Conservation (phyloP, 1,139 yeast genomes). For the Pichia sp. region DNA sequence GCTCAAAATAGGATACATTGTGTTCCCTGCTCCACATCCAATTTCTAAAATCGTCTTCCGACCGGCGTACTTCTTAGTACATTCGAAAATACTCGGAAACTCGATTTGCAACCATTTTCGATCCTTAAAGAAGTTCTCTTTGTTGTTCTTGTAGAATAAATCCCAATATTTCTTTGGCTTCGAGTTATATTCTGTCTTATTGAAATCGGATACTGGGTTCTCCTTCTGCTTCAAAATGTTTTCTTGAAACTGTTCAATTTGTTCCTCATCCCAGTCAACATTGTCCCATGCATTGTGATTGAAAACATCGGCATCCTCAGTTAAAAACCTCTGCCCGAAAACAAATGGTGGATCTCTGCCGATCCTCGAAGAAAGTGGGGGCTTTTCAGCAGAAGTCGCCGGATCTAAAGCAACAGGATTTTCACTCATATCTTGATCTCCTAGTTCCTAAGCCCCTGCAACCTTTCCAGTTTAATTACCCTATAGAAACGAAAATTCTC, state of each 20-base stretch:
- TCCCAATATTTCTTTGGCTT: conserved; percentile 97
- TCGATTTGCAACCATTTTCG: conserved; percentile 95
- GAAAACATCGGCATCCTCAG: conserved; percentile 77
- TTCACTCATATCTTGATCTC: neutral
- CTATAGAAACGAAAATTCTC: neutral
- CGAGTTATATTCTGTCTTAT: conserved; percentile 68
- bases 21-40: conserved; percentile 99
- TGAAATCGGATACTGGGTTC: conserved; percentile 83
- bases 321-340: conserved; percentile 80
- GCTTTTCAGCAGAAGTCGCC: conserved; percentile 19
- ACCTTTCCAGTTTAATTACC: no score
- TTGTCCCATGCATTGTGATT: conserved; percentile 97
- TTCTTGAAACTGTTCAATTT: conserved; percentile 66
- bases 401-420: neutral
- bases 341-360: conserved; percentile 89
- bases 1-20: conserved; percentile 80
- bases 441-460: neutral
- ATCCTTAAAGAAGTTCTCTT: conserved; percentile 91
- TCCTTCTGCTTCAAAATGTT: conserved; percentile 73
- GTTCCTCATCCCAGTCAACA: conserved; percentile 96
- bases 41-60: conserved; percentile 76
- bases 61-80: conserved; percentile 68
- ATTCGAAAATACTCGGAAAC: conserved; percentile 78
- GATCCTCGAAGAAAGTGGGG: conserved; percentile 48
- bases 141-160: conserved; percentile 82